Conservation (phyloP, 139 green algal genomes). For the Haematococcus sp. region DNA sequence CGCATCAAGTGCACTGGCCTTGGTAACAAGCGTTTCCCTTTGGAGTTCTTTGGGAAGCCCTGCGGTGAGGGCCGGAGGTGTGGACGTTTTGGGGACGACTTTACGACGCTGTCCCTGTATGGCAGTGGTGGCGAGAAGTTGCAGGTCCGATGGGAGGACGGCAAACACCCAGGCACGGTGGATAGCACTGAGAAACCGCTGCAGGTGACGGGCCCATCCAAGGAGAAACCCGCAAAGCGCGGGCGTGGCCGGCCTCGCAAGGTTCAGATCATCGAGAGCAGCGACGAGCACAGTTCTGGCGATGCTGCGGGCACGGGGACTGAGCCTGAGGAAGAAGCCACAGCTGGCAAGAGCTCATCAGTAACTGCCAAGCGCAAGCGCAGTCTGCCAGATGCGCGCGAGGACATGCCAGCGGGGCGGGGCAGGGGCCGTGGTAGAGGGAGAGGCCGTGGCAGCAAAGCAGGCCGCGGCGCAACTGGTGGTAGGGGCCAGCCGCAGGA, state of each 20-base stretch:
- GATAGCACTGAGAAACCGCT: too few species aligned
- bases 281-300: not conserved
- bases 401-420: not conserved
- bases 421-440: not conserved
- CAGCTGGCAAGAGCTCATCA: too few species aligned
- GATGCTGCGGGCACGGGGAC: not conserved
- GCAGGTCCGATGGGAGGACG: not conserved
- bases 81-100: not conserved
- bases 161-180: too few species aligned
- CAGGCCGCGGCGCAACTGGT: not conserved
- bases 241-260: conserved; percentile 9
- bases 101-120: not conserved
- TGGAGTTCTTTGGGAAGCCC: too few species aligned
- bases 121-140: not conserved
- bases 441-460: not conserved
- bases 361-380: too few species aligned
- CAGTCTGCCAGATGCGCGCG: too few species aligned
- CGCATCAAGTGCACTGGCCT: too few species aligned
- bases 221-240: not conserved
- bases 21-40: too few species aligned
- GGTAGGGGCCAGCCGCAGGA: not conserved
- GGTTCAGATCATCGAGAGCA: not conserved
- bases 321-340: too few species aligned
- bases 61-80: too few species aligned
- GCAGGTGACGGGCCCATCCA: not conserved